Percentiles rank a stretch among this genome's conserved stretches.
These are phyloP conservation scores for Ceratocystis huliohia DNA, from an alignment of 2,329 filamentous ascomycete species.

Conservation along the genomic window DNA sequence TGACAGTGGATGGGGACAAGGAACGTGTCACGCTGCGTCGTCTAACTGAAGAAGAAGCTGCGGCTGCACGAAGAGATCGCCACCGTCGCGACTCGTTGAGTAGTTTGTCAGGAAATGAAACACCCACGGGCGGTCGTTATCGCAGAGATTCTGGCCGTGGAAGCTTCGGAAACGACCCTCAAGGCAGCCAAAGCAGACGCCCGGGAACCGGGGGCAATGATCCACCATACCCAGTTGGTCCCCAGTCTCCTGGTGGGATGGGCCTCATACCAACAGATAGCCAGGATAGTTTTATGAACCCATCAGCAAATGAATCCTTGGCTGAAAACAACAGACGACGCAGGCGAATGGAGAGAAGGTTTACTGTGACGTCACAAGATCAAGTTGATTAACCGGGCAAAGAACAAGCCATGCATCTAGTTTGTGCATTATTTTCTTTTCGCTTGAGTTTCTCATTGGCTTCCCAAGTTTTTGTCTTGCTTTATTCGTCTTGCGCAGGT, in stretches of 20 bases:
- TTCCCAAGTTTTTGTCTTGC: background rate
- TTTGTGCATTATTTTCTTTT: constrained; percentile 7
- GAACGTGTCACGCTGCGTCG: constrained; percentile 49
- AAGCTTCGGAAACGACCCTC: constrained; percentile 15
- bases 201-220: constrained; percentile 41
- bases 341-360: constrained; percentile 42
- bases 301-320: constrained; percentile 32
- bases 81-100: constrained; percentile 40
- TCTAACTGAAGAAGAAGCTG: constrained; percentile 48
- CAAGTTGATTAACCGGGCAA: constrained; percentile 3
- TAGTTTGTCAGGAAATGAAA: constrained; percentile 45
- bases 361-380: constrained; percentile 27
- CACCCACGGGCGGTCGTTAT: constrained; percentile 37
- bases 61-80: constrained; percentile 26
- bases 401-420: background rate
- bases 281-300: constrained; percentile 38
- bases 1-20: constrained; percentile 41
- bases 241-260: constrained; percentile 29
- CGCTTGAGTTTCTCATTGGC: background rate
- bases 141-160: constrained; percentile 35
- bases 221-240: constrained; percentile 46
- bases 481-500: background rate
- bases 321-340: constrained; percentile 40
- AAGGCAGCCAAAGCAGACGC: constrained; percentile 10
- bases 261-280: constrained; percentile 39